These are phyloP conservation scores for Mortierella sp. DNA, from an alignment of 371 early-diverging fungal genomes.

Conservation along the genomic window DNA sequence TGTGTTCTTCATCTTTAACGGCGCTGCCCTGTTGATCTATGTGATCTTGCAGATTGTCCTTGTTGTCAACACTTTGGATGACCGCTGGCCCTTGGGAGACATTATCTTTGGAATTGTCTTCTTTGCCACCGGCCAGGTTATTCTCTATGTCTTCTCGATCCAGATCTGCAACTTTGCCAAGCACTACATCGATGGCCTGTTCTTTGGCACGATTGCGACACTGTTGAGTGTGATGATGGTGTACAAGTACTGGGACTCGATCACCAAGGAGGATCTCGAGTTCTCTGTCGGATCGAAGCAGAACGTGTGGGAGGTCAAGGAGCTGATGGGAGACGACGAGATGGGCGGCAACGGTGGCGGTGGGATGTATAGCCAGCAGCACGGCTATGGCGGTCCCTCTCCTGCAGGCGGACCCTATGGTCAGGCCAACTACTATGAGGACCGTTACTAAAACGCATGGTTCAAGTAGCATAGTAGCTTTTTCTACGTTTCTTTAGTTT, in stretches of 20 bases:
- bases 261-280: constrained; percentile 98
- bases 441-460: constrained; percentile 16
- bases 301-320: constrained; percentile 95
- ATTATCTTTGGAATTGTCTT: constrained; percentile 91
- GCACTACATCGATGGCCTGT: constrained; percentile 97
- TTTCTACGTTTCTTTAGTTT: background rate
- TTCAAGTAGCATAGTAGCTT: background rate
- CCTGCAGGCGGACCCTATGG: constrained; percentile 41
- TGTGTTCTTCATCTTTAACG: constrained; percentile 90
- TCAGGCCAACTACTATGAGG: constrained; percentile 45
- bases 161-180: constrained; percentile 88
- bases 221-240: constrained; percentile 98
- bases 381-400: constrained; percentile 15
- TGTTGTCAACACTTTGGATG: constrained; percentile 95
- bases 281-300: constrained; percentile 93
- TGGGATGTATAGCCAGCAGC: constrained; percentile 40
- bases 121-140: constrained; percentile 88
- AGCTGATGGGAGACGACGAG: constrained; percentile 73
- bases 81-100: constrained; percentile 96
- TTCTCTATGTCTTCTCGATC: constrained; percentile 82
- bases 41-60: constrained; percentile 91
- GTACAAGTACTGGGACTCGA: constrained; percentile 99
- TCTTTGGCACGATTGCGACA: constrained; percentile 94
- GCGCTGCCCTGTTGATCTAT: constrained; percentile 86
- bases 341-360: constrained; percentile 25